These are phyloP conservation scores for Fragosphaeria purpurea DNA, from an alignment of 2,329 filamentous ascomycete species.

Conservation along the genomic window DNA sequence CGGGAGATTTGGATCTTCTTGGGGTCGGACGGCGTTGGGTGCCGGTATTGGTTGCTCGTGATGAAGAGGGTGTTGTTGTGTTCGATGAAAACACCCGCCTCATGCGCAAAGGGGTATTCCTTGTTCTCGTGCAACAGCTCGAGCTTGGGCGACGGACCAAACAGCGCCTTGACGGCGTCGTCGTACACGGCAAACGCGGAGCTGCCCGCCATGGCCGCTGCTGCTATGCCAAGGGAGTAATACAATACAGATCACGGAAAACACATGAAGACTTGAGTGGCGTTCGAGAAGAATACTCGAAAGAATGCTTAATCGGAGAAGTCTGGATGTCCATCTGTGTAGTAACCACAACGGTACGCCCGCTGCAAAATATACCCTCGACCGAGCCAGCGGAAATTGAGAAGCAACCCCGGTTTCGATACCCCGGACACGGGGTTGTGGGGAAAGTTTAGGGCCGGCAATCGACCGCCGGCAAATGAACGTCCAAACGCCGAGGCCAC, in stretches of 20 bases:
- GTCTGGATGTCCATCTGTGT: too few species aligned
- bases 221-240: background rate
- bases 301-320: too few species aligned
- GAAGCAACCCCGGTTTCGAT: too few species aligned
- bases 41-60: constrained; percentile 7
- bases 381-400: too few species aligned
- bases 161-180: constrained; percentile 1
- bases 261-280: too few species aligned
- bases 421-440: too few species aligned
- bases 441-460: too few species aligned
- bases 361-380: too few species aligned
- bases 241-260: background rate
- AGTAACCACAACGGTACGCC: too few species aligned
- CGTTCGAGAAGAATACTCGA: too few species aligned
- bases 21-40: background rate
- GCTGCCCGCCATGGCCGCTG: background rate
- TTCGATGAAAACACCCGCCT: constrained; percentile 10
- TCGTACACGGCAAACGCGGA: constrained; percentile 4
- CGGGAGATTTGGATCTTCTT: constrained; percentile 4
- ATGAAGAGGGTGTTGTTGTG: constrained; percentile 5
- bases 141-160: constrained; percentile 10
- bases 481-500: too few species aligned
- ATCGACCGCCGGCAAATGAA: too few species aligned
- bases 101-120: constrained; percentile 9
- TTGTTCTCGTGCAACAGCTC: constrained; percentile 23